Base-by-base conservation (phyloP, 768 basidiomycete species). In the Mycena floridula region DNA sequence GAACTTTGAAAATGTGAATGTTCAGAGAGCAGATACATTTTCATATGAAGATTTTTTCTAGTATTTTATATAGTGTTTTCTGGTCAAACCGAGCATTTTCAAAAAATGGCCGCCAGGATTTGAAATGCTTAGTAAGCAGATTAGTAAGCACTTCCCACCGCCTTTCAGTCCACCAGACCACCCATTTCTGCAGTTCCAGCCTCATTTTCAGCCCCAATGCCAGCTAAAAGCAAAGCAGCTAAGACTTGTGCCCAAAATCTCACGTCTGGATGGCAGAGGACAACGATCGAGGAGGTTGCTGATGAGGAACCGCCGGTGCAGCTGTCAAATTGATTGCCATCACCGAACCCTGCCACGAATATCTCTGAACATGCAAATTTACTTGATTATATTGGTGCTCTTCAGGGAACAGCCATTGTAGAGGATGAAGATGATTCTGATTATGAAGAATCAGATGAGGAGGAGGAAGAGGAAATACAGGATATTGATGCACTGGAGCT, bases 401-500 rank as follows among this genome's bases (percentile, higher is more conserved):
- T 32, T 9, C 28, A n/a, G 28, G 28, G 28, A n/a, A 13, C 11
- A 38, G 37, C 71, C 18, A 74, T 70, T 7, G 58, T 71, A 0
- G 72, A 76, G 9, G 72, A 70, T n/a, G 71, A 64, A 49, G 71
- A 74, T 5, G 60, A 70, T 12, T 69, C 16, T 16, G 28, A 30
- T 16, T 9, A 9, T 9, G 28, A 30, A 30, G 28, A 30, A 9
- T 16, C 9, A 70, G 40, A 45, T 51, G 54, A 30, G 9, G 28
- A 30, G 9, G 16, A 9, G 28, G 28, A 30, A 30, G 9, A 9
- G 9, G 28, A 30, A 9, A 30, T 30, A 9, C 28, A 30, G 16
- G 28, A 30, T 9, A 9, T 30, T 16, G 9, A 9, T 11, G 37
- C 9, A 38, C 20, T 38, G 37, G 11, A 38, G 20, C 8, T 13